Evolutionary conservation across 139 green algal species (phyloP).

Genomic region (Pseudopediastrum boryanum): DNA sequence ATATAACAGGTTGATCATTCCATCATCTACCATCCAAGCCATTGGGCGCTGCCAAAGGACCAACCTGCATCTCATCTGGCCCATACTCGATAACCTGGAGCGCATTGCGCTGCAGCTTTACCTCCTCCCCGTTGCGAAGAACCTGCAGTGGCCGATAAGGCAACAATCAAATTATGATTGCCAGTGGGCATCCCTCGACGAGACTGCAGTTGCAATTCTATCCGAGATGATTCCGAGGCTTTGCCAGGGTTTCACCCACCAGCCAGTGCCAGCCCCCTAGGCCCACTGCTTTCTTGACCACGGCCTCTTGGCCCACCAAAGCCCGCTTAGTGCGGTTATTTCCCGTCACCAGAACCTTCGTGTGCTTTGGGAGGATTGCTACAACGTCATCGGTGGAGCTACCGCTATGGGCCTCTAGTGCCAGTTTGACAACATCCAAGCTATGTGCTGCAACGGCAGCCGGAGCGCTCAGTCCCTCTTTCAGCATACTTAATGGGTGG

Average conservation of each 20-base stretch:
- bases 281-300: conserved; percentile 69
- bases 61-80: conserved; percentile 6
- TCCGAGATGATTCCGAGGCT: not conserved
- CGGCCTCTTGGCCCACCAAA: conserved; percentile 27
- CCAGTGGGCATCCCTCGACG: no score
- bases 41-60: not conserved
- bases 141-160: not conserved
- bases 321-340: conserved; percentile 61
- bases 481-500: no score
- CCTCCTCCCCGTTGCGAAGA: conserved; percentile 61
- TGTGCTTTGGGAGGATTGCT: conserved; percentile 40
- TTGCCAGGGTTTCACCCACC: conserved; percentile 22
- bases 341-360: conserved; percentile 51
- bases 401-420: no score
- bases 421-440: no score
- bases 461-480: no score
- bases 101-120: conserved; percentile 81
- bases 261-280: conserved; percentile 83
- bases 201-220: not conserved
- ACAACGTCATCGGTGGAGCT: not conserved
- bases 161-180: not conserved
- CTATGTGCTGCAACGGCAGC: no score
- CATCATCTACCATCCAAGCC: not conserved
- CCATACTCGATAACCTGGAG: conserved; percentile 59
- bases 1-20: not conserved